Evolutionary conservation across 2,329 filamentous ascomycete genomes (phyloP), one percentile per base, ranked within the genome.

Genomic region (Hypoxylon sp.): DNA sequence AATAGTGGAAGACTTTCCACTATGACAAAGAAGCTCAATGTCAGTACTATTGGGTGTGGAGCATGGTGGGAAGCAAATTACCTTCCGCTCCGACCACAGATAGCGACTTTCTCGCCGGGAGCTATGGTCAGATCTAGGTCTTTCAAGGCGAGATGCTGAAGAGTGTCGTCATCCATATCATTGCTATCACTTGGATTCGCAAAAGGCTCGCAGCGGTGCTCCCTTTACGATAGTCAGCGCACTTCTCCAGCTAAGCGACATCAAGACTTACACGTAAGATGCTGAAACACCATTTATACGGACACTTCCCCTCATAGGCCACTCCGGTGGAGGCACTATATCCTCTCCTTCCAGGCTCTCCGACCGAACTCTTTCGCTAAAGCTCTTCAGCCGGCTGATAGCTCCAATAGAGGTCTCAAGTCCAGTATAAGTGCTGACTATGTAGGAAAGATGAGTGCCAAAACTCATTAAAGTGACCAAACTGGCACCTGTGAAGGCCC

Each of bases 1-100:
- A 14, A 82, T 73, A 3, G 79, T 64, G 16, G 72, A 77, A 1
- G 79, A 80, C 61, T 82, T 82, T 1, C 79, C 79, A 53, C 77
- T 63, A 14, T 38, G 26, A 36, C n/a, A 9, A 30, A 2, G 14
- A 7, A 42, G 9, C 1, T 40, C 32, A 4, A 4, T 7, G 30
- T 61, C 18, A 61, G 33, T 28, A 16, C 28, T 38, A 24, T 36
- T 22, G n/a, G 1, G 7, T 9, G n/a, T 45, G 36, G 16, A 46
- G 24, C 14, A 50, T 33, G 14, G 3, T 22, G 22, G 24, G 20
- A 36, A 12, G n/a, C n/a, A 22, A 45, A 32, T 45, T 56, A 62
- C 59, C 59, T 80, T 62, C 68, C 73, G 2, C 73, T 79, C 3
- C 75, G 72, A 5, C 77, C 76, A 26, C 74, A 76, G 40, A 79